Conservation (phyloP, 1,139 yeast species). For the Suhomyces taliae region DNA sequence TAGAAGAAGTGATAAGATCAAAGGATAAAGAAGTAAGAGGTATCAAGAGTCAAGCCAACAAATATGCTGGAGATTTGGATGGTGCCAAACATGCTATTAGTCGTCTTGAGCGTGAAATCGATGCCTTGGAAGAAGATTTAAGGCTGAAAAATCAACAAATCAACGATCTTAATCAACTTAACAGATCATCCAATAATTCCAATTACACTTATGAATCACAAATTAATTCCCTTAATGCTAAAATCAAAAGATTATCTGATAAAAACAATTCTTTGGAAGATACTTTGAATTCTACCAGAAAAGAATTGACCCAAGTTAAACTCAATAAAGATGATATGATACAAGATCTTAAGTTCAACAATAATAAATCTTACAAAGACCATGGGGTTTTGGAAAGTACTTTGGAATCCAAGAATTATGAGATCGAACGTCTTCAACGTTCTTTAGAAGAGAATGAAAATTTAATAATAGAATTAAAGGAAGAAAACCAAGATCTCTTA, state of each 20-base stretch:
- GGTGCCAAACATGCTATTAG: constrained; percentile 4
- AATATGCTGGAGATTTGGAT: constrained; percentile 1
- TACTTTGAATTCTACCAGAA: constrained; percentile 2
- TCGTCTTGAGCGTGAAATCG: constrained; percentile 13
- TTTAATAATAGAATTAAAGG: constrained; percentile 4
- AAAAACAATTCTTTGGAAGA: constrained; percentile 9
- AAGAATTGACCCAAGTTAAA: constrained; percentile 3
- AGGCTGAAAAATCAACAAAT: constrained; percentile 11
- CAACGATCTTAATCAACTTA: constrained; percentile 10
- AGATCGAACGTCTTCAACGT: constrained; percentile 1
- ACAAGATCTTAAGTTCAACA: constrained; percentile 1
- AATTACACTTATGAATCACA: constrained; percentile 11
- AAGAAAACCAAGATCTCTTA: constrained; percentile 12
- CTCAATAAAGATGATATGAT: constrained; percentile 2
- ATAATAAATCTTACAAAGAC: not conserved
- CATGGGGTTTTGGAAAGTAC: not conserved
- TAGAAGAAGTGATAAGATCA: not conserved
- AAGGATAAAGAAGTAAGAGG: constrained; percentile 1
- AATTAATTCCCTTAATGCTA: constrained; percentile 10
- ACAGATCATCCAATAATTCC: constrained; percentile 6
- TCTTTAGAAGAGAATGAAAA: constrained; percentile 1
- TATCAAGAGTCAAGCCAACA: not conserved
- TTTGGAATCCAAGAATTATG: not conserved
- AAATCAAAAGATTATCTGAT: constrained; percentile 8
- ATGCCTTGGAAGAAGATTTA: constrained; percentile 13